These are phyloP conservation scores for Glebionis coronaria DNA, from an alignment of 129 eudicot species.

Conservation along the genomic window DNA sequence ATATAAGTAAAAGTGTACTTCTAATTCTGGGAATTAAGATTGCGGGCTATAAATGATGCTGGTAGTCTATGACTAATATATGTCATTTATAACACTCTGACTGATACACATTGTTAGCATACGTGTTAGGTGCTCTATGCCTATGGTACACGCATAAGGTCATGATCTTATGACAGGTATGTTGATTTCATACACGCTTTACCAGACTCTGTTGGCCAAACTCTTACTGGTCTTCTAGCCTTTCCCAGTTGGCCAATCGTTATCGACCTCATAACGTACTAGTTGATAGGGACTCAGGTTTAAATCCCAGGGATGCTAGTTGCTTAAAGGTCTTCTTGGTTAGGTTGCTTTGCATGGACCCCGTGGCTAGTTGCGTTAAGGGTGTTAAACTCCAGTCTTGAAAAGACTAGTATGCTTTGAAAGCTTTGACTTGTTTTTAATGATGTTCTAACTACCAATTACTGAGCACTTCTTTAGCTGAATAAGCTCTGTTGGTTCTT, in stretches of 20 bases:
- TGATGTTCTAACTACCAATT: slow-evolving; percentile 1
- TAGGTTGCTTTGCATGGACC: slow-evolving; percentile 3
- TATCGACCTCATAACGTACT: no score
- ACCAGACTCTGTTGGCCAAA: no score
- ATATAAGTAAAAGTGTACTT: not conserved
- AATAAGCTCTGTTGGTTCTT: not conserved
- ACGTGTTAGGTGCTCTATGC: slow-evolving; percentile 9
- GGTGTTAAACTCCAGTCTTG: not conserved
- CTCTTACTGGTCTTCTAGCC: no score
- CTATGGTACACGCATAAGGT: slow-evolving; percentile 3
- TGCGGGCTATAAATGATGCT: no score
- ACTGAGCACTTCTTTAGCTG: not conserved
- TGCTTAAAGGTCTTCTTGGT: no score
- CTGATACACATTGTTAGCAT: slow-evolving; percentile 17
- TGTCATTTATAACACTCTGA: slow-evolving; percentile 12
- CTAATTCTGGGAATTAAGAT: not conserved
- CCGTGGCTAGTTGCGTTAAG: not conserved
- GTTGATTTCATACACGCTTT: slow-evolving; percentile 11
- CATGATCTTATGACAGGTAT: slow-evolving; percentile 9
- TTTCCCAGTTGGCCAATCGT: no score
- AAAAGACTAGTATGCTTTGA: not conserved
- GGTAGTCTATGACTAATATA: not conserved
- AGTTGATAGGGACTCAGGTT: not conserved
- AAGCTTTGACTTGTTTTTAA: not conserved
- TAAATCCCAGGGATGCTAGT: not conserved